Evolutionary conservation across 305 asterid species (phyloP).

Genomic region (Solanum chacoense): DNA sequence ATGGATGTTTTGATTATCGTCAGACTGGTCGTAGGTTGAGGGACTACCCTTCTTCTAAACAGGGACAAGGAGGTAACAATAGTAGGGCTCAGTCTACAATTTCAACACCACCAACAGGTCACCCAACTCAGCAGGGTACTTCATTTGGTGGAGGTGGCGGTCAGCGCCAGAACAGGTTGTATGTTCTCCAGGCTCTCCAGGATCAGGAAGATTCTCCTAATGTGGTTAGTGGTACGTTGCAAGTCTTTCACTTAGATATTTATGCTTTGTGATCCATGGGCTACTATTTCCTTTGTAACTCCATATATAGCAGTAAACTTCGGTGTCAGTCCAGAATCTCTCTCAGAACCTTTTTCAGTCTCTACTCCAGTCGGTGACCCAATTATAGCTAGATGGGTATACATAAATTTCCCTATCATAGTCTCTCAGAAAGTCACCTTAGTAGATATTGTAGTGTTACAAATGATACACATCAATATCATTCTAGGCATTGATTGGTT

Average conservation of each 20-base stretch:
- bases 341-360: neutral
- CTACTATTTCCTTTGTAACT: neutral
- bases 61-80: neutral
- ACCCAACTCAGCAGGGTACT: neutral
- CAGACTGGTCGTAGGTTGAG: neutral
- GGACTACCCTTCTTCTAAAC: neutral
- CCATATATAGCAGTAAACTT: neutral
- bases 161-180: neutral
- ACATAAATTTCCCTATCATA: neutral
- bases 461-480: neutral
- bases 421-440: neutral
- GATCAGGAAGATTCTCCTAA: neutral
- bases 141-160: neutral
- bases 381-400: neutral
- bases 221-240: neutral
- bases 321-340: neutral
- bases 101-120: neutral
- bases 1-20: no score
- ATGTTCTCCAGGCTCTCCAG: neutral
- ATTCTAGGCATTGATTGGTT: neutral
- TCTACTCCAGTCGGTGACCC: neutral
- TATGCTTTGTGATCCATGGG: neutral
- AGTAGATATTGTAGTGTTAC: neutral
- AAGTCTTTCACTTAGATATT: neutral
- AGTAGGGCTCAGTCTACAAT: neutral